These are phyloP conservation scores for Athelia psychrophila DNA, from an alignment of 1,284 basidiomycete species.

Conservation along the genomic window DNA sequence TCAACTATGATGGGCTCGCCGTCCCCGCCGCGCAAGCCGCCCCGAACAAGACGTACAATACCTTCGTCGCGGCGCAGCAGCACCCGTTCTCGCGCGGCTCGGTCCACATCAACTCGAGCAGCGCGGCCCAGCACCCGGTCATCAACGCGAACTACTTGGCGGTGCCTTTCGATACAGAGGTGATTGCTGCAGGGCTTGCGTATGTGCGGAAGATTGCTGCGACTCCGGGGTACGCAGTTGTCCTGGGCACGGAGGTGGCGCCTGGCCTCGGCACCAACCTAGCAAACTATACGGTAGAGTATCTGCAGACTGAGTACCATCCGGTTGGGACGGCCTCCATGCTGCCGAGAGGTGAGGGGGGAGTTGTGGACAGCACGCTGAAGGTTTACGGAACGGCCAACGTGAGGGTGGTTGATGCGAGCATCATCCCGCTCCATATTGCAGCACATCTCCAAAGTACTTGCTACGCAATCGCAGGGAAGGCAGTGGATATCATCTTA, in stretches of 20 bases:
- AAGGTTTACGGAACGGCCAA: not conserved
- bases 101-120: not conserved
- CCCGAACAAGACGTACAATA: not conserved
- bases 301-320: not conserved
- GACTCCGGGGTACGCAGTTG: not conserved
- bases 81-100: not conserved
- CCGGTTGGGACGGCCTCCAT: not conserved
- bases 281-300: not conserved
- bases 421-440: slow-evolving; percentile 16
- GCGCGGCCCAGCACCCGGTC: not conserved
- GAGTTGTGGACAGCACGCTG: not conserved
- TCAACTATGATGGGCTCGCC: not conserved
- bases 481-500: slow-evolving; percentile 19
- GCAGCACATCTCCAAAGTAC: slow-evolving; percentile 12
- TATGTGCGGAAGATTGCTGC: not conserved
- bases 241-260: not conserved
- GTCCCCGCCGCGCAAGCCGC: not conserved
- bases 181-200: not conserved
- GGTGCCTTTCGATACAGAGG: not conserved
- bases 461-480: slow-evolving; percentile 16
- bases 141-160: not conserved
- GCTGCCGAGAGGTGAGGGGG: not conserved
- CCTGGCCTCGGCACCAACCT: not conserved
- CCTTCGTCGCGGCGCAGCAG: not conserved
- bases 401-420: slow-evolving; percentile 14